Evolutionary conservation across 805 yeast species (phyloP), one percentile per base, ranked within the genome.

Genomic region (Tetrapisispora taiwanensis): DNA sequence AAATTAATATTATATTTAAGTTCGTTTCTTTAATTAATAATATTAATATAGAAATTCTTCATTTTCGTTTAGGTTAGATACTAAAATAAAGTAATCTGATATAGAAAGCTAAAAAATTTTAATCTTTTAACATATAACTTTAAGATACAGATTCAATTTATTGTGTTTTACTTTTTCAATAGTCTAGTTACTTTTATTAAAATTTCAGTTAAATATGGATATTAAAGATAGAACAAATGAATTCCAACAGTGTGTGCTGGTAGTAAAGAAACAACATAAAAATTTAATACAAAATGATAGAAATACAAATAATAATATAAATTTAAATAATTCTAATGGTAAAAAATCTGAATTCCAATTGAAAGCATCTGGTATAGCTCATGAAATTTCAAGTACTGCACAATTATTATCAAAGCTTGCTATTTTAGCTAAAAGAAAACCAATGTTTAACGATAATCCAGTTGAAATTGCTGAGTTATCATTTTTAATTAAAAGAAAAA

Each of bases 391-490:
- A 10, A 81, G 79, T 44, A 86, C 90, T 12, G 89, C 96, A 6
- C 86, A 78, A 43, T 70, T 88, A 53, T 69, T 92, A 45, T 78
- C 83, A 32, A 81, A 87, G 55, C 70, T 92, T 43, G 95, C 97
- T 2, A 69, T 63, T 31, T 58, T 92, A 51, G 97, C 98, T 3
- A 87, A 84, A 62, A 72, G 88, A 53, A 89, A 88, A 60, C 95
- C 96, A 17, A 66, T 90, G 59, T 86, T 92, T 52, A 95, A 89
- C 58, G 98, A 92, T 64, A 81, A 84, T 52, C 97, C 97, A 0
- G 81, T 86, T 14, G 97, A 92, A 59, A 86, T 92, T 50, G 85
- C 89, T 18, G 96, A 92, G 62, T 70, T 92, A 50, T 89, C 98
- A 0, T 84, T 81, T 52, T 81, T 88, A 35, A 75, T 76, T 51